phyloP scores from a whole-genome alignment of 331 rosid genomes.

The Malus hybrid region DNA sequence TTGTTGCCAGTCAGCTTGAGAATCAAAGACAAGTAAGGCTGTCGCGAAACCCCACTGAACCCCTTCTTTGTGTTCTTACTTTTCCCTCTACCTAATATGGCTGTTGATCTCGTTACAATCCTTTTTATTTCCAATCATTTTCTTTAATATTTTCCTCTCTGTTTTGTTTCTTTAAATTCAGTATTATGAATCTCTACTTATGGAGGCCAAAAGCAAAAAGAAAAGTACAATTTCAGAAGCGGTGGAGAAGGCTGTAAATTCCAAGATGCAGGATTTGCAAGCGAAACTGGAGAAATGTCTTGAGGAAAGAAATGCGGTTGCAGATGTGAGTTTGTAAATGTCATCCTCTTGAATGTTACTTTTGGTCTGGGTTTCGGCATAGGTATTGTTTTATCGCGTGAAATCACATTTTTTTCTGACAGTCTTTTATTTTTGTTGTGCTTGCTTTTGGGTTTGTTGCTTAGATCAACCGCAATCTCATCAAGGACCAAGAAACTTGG shows the following conservation, averaged over 20 bases:
- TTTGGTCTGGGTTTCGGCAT: background rate
- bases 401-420: background rate
- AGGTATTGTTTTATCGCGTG: background rate
- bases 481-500: constrained; percentile 65
- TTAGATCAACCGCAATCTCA: constrained; percentile 60
- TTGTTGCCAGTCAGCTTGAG: constrained; percentile 82
- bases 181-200: constrained; percentile 66
- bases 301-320: constrained; percentile 48
- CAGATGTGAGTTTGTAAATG: constrained; percentile 33
- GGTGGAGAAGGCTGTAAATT: constrained; percentile 60
- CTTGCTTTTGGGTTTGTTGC: constrained; percentile 13
- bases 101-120: background rate
- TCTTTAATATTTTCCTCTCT: background rate
- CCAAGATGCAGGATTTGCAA: constrained; percentile 64
- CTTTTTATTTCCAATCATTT: background rate
- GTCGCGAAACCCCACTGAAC: background rate
- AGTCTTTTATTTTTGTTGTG: background rate
- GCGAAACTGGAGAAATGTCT: constrained; percentile 52
- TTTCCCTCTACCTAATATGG: background rate
- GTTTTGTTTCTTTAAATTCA: constrained; percentile 20
- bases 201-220: constrained; percentile 60
- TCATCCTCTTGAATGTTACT: background rate
- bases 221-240: constrained; percentile 59
- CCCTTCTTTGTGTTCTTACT: background rate
- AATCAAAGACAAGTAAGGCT: constrained; percentile 77